These are phyloP conservation scores for Aphanomyces astaci DNA, from an alignment of 352 stramenopile species.

Conservation along the genomic window DNA sequence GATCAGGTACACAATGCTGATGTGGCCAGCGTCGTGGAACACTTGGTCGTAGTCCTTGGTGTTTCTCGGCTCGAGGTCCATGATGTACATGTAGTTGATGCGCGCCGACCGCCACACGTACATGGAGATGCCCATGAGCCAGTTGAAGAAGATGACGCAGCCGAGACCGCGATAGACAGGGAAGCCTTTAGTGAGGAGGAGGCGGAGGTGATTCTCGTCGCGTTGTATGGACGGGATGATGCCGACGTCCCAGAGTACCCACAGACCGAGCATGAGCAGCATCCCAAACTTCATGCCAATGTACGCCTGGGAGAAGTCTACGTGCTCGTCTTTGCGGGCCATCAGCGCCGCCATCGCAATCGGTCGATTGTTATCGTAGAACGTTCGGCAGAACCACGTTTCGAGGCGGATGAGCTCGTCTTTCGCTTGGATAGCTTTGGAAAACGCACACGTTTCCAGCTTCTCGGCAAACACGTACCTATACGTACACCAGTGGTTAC, in stretches of 20 bases:
- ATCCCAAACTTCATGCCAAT: conserved; percentile 77
- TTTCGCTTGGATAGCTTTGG: conserved; percentile 41
- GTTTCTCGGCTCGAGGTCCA: conserved; percentile 86
- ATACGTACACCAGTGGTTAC: conserved; percentile 46
- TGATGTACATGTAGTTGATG: conserved; percentile 95
- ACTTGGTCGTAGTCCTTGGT: conserved; percentile 84
- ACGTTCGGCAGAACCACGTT: conserved; percentile 56
- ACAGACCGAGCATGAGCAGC: conserved; percentile 75
- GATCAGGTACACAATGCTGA: conserved; percentile 92
- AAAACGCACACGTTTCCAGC: conserved; percentile 46
- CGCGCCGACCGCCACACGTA: conserved; percentile 87
- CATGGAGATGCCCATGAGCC: conserved; percentile 89
- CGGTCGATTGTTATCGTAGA: conserved; percentile 59
- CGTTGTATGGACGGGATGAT: conserved; percentile 70
- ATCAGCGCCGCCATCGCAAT: conserved; percentile 75
- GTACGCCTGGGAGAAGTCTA: conserved; percentile 78
- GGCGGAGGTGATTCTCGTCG: conserved; percentile 60
- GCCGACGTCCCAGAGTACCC: conserved; percentile 94
- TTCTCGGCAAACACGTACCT: conserved; percentile 41
- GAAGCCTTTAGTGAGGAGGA: conserved; percentile 78
- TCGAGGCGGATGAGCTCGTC: conserved; percentile 55
- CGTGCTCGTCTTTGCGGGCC: conserved; percentile 61
- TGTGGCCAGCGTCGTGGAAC: conserved; percentile 94
- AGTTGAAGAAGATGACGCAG: conserved; percentile 92
- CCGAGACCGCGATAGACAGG: conserved; percentile 93